Percentiles rank a stretch among this genome's conserved stretches.
phyloP scores from a whole-genome alignment of 352 stramenopile genomes.

The Globisporangium rhizosaccharum region DNA sequence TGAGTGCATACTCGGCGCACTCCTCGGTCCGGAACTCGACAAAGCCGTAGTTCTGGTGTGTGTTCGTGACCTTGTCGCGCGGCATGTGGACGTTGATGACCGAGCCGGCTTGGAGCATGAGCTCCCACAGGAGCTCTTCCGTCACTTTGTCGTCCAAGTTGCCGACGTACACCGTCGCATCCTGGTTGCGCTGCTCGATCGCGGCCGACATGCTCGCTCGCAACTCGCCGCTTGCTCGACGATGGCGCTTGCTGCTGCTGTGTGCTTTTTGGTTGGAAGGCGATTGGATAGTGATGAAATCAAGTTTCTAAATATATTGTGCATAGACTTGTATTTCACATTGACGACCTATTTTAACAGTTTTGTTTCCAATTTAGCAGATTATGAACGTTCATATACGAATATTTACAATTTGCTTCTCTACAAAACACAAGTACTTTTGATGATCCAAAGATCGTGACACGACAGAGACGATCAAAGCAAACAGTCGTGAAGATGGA shows the following conservation, averaged over 20 bases:
- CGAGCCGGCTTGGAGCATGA: slow-evolving; percentile 92
- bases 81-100: slow-evolving; percentile 98
- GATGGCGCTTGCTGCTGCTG: background rate
- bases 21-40: slow-evolving; percentile 97
- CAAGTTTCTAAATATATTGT: background rate
- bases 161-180: slow-evolving; percentile 98
- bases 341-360: background rate
- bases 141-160: slow-evolving; percentile 95
- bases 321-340: background rate
- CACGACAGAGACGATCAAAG: background rate
- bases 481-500: slow-evolving; percentile 5
- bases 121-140: slow-evolving; percentile 97
- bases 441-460: background rate
- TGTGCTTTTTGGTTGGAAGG: slow-evolving; percentile 1
- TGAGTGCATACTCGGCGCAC: slow-evolving; percentile 98
- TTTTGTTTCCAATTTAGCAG: too few species aligned
- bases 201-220: slow-evolving; percentile 76
- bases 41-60: slow-evolving; percentile 97
- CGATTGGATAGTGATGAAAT: background rate
- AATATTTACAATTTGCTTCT: too few species aligned
- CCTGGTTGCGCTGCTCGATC: slow-evolving; percentile 89
- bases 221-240: background rate
- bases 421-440: too few species aligned
- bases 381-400: too few species aligned
- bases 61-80: slow-evolving; percentile 96